phyloP scores from a whole-genome alignment of 768 basidiomycete genomes.

The Cystofilobasidium capitatum region DNA sequence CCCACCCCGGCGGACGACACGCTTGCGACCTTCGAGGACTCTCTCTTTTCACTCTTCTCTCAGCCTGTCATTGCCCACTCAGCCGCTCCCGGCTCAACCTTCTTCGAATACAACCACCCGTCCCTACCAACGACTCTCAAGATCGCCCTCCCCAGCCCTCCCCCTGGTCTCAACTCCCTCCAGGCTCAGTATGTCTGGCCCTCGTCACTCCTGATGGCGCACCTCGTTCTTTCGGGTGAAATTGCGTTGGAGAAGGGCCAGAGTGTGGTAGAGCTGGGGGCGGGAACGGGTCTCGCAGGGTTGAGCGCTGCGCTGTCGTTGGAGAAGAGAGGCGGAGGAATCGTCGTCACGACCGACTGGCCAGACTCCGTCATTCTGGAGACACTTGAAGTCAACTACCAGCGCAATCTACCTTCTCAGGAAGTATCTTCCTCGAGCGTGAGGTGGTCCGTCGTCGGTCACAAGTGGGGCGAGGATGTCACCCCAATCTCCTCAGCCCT shows the following conservation, averaged over 20 bases:
- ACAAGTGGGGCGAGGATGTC: constrained; percentile 57
- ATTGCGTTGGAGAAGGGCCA: neutral
- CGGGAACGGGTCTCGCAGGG: neutral
- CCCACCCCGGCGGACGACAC: neutral
- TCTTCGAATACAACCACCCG: neutral
- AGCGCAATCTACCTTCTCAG: constrained; percentile 44
- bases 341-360: constrained; percentile 57
- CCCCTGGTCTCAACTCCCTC: constrained; percentile 1
- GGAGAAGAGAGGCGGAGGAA: neutral
- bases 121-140: neutral
- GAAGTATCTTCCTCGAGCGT: constrained; percentile 37
- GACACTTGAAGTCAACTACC: constrained; percentile 52
- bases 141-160: constrained; percentile 1
- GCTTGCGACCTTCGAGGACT: constrained; percentile 3
- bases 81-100: neutral
- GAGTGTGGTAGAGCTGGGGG: neutral
- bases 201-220: constrained; percentile 10
- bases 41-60: constrained; percentile 9
- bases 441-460: constrained; percentile 46
- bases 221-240: constrained; percentile 1
- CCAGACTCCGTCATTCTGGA: constrained; percentile 54
- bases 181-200: constrained; percentile 21
- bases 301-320: neutral
- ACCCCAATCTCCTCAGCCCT: constrained; percentile 46
- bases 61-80: constrained; percentile 17